A percentile compares a stretch with the other conserved stretches of the same genome.
phyloP scores from a whole-genome alignment of 495 filamentous ascomycete genomes.

The Penicillium paradoxum region DNA sequence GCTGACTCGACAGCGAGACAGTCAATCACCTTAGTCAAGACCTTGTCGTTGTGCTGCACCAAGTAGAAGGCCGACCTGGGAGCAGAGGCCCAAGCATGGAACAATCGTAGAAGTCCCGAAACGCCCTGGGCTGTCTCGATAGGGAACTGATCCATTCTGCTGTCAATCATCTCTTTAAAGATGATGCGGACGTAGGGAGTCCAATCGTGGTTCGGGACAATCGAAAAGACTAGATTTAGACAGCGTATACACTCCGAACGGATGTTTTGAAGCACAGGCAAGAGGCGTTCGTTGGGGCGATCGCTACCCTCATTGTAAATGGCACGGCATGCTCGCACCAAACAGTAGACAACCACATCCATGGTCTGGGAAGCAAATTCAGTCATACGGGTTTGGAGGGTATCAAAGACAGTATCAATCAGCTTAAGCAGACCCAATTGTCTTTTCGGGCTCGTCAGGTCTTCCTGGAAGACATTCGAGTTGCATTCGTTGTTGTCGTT shows the following conservation, averaged over 20 bases:
- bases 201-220: constrained; percentile 63
- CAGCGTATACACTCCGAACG: constrained; percentile 73
- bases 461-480: constrained; percentile 43
- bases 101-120: constrained; percentile 74
- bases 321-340: constrained; percentile 63
- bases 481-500: constrained; percentile 46
- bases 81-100: constrained; percentile 72
- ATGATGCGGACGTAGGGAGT: constrained; percentile 61
- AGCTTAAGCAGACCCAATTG: constrained; percentile 87
- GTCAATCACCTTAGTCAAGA: constrained; percentile 66
- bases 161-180: constrained; percentile 67
- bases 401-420: constrained; percentile 80
- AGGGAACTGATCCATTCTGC: constrained; percentile 73
- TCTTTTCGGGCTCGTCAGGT: constrained; percentile 61
- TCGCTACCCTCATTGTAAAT: constrained; percentile 42
- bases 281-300: constrained; percentile 38
- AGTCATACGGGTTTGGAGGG: constrained; percentile 63
- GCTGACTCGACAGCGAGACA: constrained; percentile 67
- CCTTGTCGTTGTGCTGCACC: constrained; percentile 52
- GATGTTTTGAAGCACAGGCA: constrained; percentile 61
- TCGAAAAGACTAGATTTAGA: constrained; percentile 68
- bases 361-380: constrained; percentile 59
- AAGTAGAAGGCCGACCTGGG: constrained; percentile 64
- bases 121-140: constrained; percentile 83
- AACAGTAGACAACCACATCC: constrained; percentile 72